Evolutionary conservation across 2,329 filamentous ascomycete species (phyloP).

Genomic region (Diaporthe sp.): DNA sequence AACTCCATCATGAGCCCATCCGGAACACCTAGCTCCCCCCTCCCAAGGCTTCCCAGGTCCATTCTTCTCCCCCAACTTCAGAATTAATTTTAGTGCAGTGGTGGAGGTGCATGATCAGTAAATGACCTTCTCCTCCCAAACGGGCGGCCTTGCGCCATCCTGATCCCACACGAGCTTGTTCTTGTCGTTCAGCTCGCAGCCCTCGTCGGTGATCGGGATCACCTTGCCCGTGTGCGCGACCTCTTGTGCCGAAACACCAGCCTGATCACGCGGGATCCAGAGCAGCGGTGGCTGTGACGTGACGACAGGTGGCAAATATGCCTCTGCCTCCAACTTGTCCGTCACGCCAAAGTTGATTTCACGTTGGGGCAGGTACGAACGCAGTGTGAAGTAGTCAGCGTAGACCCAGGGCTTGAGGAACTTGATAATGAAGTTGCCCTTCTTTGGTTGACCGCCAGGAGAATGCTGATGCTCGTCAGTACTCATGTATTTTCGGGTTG

Average conservation of each 20-base stretch:
- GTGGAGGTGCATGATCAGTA: slow-evolving; percentile 44
- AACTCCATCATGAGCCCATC: not conserved
- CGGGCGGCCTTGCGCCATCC: slow-evolving; percentile 49
- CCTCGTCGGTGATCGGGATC: slow-evolving; percentile 85
- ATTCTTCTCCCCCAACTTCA: not conserved
- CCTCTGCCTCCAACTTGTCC: slow-evolving; percentile 72
- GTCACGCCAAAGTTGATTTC: slow-evolving; percentile 69
- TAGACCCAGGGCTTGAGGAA: slow-evolving; percentile 86
- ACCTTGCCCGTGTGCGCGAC: slow-evolving; percentile 77
- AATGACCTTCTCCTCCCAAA: slow-evolving; percentile 52
- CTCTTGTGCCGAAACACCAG: slow-evolving; percentile 83
- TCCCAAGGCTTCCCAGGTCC: not conserved
- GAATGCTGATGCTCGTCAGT: slow-evolving; percentile 22
- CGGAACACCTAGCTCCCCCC: not conserved
- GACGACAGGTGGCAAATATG: slow-evolving; percentile 81
- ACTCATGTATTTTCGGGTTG: not conserved
- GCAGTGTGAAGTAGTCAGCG: slow-evolving; percentile 78
- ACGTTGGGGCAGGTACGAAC: slow-evolving; percentile 74
- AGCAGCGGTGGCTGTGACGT: slow-evolving; percentile 73
- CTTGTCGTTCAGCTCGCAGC: slow-evolving; percentile 78
- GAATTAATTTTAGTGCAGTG: not conserved
- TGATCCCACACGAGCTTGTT: slow-evolving; percentile 58
- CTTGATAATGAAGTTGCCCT: slow-evolving; percentile 70
- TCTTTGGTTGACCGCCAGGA: slow-evolving; percentile 52
- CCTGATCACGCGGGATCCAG: slow-evolving; percentile 86